Percentiles rank a stretch among this genome's conserved stretches.
Conservation (phyloP, 1,139 yeast species). For the Pichia sp. region DNA sequence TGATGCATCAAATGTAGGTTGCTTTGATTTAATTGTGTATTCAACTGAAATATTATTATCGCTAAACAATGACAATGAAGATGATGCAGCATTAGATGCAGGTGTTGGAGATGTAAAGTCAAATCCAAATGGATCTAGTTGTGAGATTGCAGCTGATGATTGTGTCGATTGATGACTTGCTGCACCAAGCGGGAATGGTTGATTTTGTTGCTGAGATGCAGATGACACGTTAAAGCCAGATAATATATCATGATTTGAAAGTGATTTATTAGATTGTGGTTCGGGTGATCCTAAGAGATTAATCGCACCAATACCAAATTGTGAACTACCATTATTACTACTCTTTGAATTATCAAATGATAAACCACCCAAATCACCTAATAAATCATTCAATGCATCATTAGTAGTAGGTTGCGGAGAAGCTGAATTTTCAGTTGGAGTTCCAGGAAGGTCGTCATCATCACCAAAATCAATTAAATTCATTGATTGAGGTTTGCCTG, state of each 20-base stretch:
- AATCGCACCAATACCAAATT: slow-evolving; percentile 30
- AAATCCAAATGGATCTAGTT: slow-evolving; percentile 48
- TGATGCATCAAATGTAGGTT: slow-evolving; percentile 33
- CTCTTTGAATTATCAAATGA: slow-evolving; percentile 34
- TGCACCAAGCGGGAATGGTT: slow-evolving; percentile 1
- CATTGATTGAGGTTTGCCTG: slow-evolving; percentile 26
- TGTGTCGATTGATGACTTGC: background rate
- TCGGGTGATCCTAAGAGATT: slow-evolving; percentile 32
- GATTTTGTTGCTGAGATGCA: background rate
- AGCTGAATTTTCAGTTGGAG: background rate
- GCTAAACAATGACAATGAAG: slow-evolving; percentile 33
- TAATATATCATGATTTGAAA: slow-evolving; percentile 15
- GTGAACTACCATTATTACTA: slow-evolving; percentile 14
- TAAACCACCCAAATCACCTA: slow-evolving; percentile 64
- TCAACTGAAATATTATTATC: slow-evolving; percentile 50
- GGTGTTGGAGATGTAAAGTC: slow-evolving; percentile 35
- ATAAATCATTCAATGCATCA: slow-evolving; percentile 56
- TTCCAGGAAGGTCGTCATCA: slow-evolving; percentile 41
- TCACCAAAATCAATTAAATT: slow-evolving; percentile 69
- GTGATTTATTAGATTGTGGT: slow-evolving; percentile 8
- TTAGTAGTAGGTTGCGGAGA: slow-evolving; percentile 29
- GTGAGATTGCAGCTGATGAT: slow-evolving; percentile 9
- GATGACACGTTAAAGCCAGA: slow-evolving; percentile 13
- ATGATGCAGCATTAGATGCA: slow-evolving; percentile 23
- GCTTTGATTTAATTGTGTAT: slow-evolving; percentile 36